Conservation (phyloP, 176 grass and related monocot species). For the Themeda triandra region DNA sequence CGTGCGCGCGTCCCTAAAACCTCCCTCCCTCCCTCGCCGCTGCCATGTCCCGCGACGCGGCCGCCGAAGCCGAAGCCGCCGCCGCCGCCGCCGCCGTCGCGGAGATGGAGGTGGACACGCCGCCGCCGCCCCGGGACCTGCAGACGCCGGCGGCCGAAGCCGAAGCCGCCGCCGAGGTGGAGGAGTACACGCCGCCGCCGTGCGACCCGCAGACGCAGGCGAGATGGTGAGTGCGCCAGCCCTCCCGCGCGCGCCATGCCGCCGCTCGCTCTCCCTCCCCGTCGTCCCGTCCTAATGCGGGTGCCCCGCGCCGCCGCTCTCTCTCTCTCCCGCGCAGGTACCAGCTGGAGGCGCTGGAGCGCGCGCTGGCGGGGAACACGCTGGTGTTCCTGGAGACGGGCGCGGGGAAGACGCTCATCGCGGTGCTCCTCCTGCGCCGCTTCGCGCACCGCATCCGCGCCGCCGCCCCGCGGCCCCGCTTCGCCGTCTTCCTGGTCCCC, state of each 20-base stretch:
- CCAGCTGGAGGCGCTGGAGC: conserved; percentile 88
- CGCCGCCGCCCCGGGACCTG: no score
- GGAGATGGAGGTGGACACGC: no score
- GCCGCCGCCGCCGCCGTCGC: not conserved
- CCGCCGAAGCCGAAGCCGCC: not conserved
- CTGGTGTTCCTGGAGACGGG: conserved; percentile 73
- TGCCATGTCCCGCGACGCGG: not conserved
- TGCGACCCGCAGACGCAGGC: conserved; percentile 24
- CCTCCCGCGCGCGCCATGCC: not conserved
- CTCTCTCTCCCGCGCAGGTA: conserved; percentile 37
- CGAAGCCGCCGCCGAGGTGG: not conserved
- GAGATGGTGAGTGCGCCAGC: conserved; percentile 25
- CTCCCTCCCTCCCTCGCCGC: not conserved
- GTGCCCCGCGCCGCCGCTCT: not conserved
- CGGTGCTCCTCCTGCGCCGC: conserved; percentile 63
- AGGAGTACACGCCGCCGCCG: not conserved
- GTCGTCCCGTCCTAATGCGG: not conserved
- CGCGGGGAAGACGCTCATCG: conserved; percentile 83
- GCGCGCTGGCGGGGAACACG: conserved; percentile 59
- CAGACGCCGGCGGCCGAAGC: no score
- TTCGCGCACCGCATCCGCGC: conserved; percentile 63
- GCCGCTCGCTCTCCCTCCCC: not conserved
- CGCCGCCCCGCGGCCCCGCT: not conserved
- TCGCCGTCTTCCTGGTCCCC: conserved; percentile 80
- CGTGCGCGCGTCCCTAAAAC: not conserved